Evolutionary conservation across 2,329 filamentous ascomycete species (phyloP).

Genomic region (Colletotrichum tropicale): DNA sequence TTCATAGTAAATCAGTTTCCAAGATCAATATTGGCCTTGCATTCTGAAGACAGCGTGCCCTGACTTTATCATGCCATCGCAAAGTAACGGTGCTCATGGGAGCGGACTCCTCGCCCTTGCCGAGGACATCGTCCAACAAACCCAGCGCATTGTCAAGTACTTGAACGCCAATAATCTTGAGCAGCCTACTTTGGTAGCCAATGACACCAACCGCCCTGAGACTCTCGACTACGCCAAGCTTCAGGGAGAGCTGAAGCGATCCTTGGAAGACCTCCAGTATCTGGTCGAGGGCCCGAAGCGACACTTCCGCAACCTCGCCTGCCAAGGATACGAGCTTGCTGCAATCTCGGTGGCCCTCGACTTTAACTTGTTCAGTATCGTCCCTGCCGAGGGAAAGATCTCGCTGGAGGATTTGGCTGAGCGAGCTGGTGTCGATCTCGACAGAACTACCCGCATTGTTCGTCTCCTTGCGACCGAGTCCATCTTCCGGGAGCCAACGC

Average conservation of each 20-base stretch:
- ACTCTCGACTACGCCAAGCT: neutral
- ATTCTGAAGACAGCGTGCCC: neutral
- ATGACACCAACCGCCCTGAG: neutral
- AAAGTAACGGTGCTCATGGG: neutral
- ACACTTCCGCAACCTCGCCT: neutral
- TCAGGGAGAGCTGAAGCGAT: neutral
- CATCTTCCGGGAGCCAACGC: constrained; percentile 25
- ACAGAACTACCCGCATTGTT: constrained; percentile 24
- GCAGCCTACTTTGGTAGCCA: neutral
- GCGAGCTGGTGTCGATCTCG: constrained; percentile 24
- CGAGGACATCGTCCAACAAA: neutral
- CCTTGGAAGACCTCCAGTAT: constrained; percentile 14
- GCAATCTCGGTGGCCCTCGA: constrained; percentile 28
- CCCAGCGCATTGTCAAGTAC: neutral
- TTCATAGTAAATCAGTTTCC: neutral
- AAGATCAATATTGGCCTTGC: neutral
- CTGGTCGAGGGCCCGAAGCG: constrained; percentile 14
- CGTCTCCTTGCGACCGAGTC: constrained; percentile 25
- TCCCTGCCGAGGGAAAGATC: constrained; percentile 23
- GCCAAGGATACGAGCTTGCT: constrained; percentile 22
- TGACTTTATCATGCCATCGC: neutral
- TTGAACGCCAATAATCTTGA: neutral
- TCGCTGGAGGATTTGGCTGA: constrained; percentile 22
- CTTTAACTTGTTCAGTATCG: constrained; percentile 28
- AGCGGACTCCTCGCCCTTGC: neutral